Evolutionary conservation across 1,284 basidiomycete species (phyloP).

Genomic region (Tilletiaria anomala): DNA sequence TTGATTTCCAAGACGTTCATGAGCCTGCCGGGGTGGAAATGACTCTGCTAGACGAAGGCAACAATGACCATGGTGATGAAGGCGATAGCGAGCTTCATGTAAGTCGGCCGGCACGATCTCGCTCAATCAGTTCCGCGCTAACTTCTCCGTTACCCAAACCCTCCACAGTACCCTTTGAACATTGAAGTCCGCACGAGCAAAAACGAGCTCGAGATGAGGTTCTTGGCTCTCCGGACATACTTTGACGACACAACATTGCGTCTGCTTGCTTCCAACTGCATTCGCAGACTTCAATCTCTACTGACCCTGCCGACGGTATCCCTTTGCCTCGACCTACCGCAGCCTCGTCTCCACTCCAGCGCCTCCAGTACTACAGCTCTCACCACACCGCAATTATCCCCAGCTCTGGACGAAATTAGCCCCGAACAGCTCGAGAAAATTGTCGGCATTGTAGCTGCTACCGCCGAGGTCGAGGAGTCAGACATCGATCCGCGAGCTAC

Average conservation of each 20-base stretch:
- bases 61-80: too few species aligned
- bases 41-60: too few species aligned
- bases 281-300: background rate
- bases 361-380: background rate
- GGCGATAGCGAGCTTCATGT: too few species aligned
- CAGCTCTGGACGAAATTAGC: background rate
- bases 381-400: background rate
- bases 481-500: slow-evolving; percentile 2
- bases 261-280: background rate
- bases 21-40: too few species aligned
- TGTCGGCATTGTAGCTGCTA: background rate
- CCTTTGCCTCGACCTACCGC: background rate
- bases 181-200: background rate
- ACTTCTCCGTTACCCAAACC: too few species aligned
- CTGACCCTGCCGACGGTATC: too few species aligned
- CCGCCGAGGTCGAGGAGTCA: background rate
- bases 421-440: background rate
- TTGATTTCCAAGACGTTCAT: too few species aligned
- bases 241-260: background rate
- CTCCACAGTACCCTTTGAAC: slow-evolving; percentile 4
- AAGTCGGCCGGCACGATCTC: too few species aligned
- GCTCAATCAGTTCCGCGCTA: too few species aligned
- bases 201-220: background rate
- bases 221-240: background rate
- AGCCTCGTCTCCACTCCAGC: background rate